phyloP scores from a whole-genome alignment of 768 basidiomycete species.

The Trametes elegans region DNA sequence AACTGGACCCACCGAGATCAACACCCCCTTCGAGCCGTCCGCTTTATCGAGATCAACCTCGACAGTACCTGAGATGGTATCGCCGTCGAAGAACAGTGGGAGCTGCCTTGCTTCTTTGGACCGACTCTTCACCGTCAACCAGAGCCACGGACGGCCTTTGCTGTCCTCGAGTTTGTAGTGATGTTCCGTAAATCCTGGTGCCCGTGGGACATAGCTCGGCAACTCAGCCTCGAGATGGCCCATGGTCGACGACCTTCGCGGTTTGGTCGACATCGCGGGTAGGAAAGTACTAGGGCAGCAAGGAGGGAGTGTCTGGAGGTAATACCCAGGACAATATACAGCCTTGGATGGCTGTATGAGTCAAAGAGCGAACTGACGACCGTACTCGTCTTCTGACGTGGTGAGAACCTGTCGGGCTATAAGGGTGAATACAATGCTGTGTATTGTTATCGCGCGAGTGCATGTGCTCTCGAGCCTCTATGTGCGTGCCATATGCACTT shows the following conservation, averaged over 20 bases:
- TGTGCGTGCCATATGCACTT: slow-evolving; percentile 3
- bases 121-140: slow-evolving; percentile 44
- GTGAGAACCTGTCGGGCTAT: slow-evolving; percentile 3
- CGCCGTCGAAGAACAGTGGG: slow-evolving; percentile 48
- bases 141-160: slow-evolving; percentile 47
- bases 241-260: neutral
- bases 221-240: neutral
- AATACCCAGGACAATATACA: neutral
- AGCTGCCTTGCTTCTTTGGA: slow-evolving; percentile 35
- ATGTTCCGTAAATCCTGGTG: slow-evolving; percentile 32
- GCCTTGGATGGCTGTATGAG: too few relatives aligned
- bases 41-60: slow-evolving; percentile 49
- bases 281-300: neutral
- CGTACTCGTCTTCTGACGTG: slow-evolving; percentile 4
- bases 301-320: neutral
- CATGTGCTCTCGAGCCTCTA: slow-evolving; percentile 4
- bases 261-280: neutral
- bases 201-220: slow-evolving; percentile 10
- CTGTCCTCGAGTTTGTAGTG: slow-evolving; percentile 41
- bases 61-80: slow-evolving; percentile 49
- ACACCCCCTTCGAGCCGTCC: slow-evolving; percentile 48
- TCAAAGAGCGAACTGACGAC: neutral
- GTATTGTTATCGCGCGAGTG: slow-evolving; percentile 9
- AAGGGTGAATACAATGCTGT: neutral
- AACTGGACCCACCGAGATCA: slow-evolving; percentile 41